phyloP scores from a whole-genome alignment of 441 rosid genomes.

The Pelargonium cotyledonis region DNA sequence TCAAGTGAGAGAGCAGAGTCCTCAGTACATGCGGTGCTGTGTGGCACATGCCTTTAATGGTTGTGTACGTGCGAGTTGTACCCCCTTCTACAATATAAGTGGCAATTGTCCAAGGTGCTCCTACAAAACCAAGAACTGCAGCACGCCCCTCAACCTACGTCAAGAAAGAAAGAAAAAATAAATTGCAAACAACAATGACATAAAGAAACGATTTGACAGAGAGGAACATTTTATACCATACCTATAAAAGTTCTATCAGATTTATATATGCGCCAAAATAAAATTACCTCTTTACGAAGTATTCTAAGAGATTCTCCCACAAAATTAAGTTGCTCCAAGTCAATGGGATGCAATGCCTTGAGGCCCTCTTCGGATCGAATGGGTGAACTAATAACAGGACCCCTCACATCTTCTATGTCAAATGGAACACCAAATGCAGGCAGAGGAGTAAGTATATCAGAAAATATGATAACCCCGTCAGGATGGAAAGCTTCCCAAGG shows the following conservation, averaged over 20 bases:
- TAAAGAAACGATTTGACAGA: background rate
- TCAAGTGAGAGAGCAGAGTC: conserved; percentile 73
- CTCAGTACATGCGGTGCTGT: conserved; percentile 63
- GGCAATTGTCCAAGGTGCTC: conserved; percentile 96
- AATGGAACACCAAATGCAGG: conserved; percentile 92
- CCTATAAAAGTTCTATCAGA: too few relatives aligned
- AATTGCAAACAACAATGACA: too few relatives aligned
- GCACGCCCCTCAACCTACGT: conserved; percentile 68
- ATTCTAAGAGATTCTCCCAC: conserved; percentile 76
- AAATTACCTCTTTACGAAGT: conserved; percentile 64
- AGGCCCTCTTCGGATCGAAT: conserved; percentile 60
- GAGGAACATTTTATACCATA: background rate
- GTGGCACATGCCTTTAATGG: conserved; percentile 84
- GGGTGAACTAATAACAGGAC: conserved; percentile 76
- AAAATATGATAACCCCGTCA: conserved; percentile 89
- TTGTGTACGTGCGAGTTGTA: conserved; percentile 75
- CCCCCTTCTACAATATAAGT: conserved; percentile 91
- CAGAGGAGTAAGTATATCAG: conserved; percentile 89
- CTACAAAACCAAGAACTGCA: conserved; percentile 82
- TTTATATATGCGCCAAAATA: background rate
- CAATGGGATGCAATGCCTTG: conserved; percentile 68
- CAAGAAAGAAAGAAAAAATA: conserved; percentile 4
- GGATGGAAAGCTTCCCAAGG: conserved; percentile 93
- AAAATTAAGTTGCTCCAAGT: conserved; percentile 60
- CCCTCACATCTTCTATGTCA: conserved; percentile 85